Evolutionary conservation across 192 early-diverging fungal species (phyloP), one percentile per base, ranked within the genome.

Genomic region (Dispira simplex): DNA sequence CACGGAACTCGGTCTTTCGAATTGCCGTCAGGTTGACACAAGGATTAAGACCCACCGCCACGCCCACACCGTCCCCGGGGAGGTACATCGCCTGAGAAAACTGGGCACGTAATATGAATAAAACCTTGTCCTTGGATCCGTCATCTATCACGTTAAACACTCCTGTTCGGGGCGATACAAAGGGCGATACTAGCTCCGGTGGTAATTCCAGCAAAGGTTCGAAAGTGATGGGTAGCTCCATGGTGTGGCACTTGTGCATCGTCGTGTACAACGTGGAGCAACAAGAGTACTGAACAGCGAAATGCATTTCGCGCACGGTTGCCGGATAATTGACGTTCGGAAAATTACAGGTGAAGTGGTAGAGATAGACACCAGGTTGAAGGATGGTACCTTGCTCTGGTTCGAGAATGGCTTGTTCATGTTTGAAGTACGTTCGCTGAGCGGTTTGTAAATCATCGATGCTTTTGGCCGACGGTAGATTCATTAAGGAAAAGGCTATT

Each of bases 301-400:
- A 56, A 28, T 21, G 23, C 54, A 56, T 56, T 14, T 56, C 54
- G 2, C 54, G 54, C 11, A 28, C 23, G 3, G 54, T 3, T 12
- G 54, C 18, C 12, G 54, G 54, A 9, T 56, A 56, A 28, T 56
- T 56, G 54, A 21, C 54, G 54, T 56, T 56, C 8, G 54, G 54
- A 26, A 56, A 56, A 9, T 23, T 14, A 25, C 54, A 56, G 1
- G 23, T 56, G 25, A 56, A 56, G 23, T 56, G 54, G 54, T 21
- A 56, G 18, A 56, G 54, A 28, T 56, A 28, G 2, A 56, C 11
- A 2, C 54, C 54, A 3, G 25, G 20, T 2, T 3, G 25, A 13
- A 56, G 3, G 16, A 28, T 14, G 8, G 21, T 14, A 28, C 54
- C 13, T 14, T 56, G 25, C 3, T 18, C 16, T 14, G 25, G 54